Conservation (phyloP, 176 grass and related monocot species). For the Otatea glauca region DNA sequence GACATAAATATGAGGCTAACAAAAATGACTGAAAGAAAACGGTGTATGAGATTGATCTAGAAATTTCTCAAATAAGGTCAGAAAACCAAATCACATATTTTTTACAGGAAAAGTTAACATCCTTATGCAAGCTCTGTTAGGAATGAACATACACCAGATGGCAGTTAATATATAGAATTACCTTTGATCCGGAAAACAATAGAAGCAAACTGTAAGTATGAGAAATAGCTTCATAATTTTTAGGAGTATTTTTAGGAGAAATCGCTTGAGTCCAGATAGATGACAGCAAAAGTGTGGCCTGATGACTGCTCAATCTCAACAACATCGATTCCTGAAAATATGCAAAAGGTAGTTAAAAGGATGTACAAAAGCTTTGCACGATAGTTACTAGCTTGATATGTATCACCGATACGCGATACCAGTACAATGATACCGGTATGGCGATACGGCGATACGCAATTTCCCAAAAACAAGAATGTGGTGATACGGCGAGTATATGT, state of each 20-base stretch:
- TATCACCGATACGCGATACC: too few relatives aligned
- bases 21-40: background rate
- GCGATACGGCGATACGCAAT: too few relatives aligned
- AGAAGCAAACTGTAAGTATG: conserved; percentile 87
- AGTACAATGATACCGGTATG: too few relatives aligned
- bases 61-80: conserved; percentile 12
- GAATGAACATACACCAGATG: background rate
- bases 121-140: background rate
- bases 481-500: too few relatives aligned
- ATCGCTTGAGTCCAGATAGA: conserved; percentile 89
- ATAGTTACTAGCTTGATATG: background rate
- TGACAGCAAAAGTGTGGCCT: conserved; percentile 82
- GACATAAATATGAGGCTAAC: background rate
- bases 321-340: conserved; percentile 66
- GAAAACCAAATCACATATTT: background rate
- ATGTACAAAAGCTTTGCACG: conserved; percentile 1
- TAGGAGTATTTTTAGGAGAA: conserved; percentile 71
- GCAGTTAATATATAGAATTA: conserved; percentile 31
- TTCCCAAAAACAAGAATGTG: too few relatives aligned
- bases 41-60: background rate
- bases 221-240: conserved; percentile 93
- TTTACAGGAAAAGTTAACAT: background rate
- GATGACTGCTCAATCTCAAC: conserved; percentile 68
- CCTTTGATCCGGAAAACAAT: conserved; percentile 85
- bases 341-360: conserved; percentile 35